Conservation (phyloP, 2,329 filamentous ascomycete species). For the Sporothrix luriei region DNA sequence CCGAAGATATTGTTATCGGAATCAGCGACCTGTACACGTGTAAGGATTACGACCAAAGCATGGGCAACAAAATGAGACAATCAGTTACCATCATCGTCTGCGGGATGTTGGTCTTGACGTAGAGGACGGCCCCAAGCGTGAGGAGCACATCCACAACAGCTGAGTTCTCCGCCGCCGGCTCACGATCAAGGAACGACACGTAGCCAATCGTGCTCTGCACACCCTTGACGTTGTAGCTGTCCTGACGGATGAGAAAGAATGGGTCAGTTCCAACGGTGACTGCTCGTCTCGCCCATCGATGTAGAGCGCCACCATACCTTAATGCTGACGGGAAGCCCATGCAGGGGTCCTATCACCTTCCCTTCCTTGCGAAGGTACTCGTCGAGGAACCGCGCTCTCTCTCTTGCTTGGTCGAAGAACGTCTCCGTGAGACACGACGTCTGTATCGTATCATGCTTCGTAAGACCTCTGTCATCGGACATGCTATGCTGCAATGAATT, state of each 20-base stretch:
- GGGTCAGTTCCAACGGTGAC: no score
- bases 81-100: slow-evolving; percentile 39
- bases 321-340: slow-evolving; percentile 48
- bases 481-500: not conserved
- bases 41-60: no score
- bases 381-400: slow-evolving; percentile 43
- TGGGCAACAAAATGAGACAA: not conserved
- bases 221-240: slow-evolving; percentile 21
- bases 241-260: slow-evolving; percentile 2
- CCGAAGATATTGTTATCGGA: slow-evolving; percentile 45
- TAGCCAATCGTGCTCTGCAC: slow-evolving; percentile 19
- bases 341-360: slow-evolving; percentile 44
- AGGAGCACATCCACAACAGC: slow-evolving; percentile 38
- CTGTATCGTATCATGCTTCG: no score
- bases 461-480: no score
- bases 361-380: slow-evolving; percentile 40
- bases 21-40: slow-evolving; percentile 32
- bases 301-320: slow-evolving; percentile 2
- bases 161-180: slow-evolving; percentile 30
- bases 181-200: slow-evolving; percentile 9
- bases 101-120: slow-evolving; percentile 37
- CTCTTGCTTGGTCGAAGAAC: slow-evolving; percentile 43
- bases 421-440: slow-evolving; percentile 48
- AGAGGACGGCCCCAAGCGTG: slow-evolving; percentile 38
- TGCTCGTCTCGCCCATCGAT: no score